These are phyloP conservation scores for Capillidium heterosporum DNA, from an alignment of 371 early-diverging fungal species.

Conservation along the genomic window DNA sequence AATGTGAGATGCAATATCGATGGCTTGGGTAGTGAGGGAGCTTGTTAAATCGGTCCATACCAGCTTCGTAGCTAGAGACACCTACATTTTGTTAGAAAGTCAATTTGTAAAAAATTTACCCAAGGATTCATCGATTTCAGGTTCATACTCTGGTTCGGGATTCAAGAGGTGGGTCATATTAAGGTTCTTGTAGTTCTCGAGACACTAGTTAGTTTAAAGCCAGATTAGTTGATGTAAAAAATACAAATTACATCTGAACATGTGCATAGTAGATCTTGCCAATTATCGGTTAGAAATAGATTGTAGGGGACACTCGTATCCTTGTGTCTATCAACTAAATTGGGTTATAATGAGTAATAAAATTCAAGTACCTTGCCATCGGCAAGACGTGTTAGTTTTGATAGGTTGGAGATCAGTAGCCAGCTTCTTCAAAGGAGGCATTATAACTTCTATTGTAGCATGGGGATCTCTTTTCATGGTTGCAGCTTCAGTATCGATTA, in stretches of 20 bases:
- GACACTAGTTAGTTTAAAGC: background rate
- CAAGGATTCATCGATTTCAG: background rate
- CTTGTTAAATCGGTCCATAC: background rate
- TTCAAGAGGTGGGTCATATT: background rate
- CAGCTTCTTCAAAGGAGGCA: too few species aligned
- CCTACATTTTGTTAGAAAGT: background rate
- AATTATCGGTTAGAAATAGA: background rate
- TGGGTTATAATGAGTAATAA: slow-evolving; percentile 12
- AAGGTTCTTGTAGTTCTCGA: background rate
- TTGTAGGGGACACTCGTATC: background rate
- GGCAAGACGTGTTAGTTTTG: too few species aligned
- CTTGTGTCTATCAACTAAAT: background rate
- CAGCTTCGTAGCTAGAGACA: background rate
- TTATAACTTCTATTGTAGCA: background rate
- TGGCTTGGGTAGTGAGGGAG: background rate
- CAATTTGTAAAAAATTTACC: background rate
- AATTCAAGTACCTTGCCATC: background rate
- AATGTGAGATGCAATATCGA: background rate
- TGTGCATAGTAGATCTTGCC: slow-evolving; percentile 18
- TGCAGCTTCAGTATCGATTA: background rate
- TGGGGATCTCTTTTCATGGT: too few species aligned
- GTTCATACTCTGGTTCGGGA: background rate
- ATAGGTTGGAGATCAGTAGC: too few species aligned
- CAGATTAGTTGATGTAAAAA: background rate
- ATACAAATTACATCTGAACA: slow-evolving; percentile 8